phyloP scores from a whole-genome alignment of 805 yeast genomes.

The Cyberlindnera lachancei region DNA sequence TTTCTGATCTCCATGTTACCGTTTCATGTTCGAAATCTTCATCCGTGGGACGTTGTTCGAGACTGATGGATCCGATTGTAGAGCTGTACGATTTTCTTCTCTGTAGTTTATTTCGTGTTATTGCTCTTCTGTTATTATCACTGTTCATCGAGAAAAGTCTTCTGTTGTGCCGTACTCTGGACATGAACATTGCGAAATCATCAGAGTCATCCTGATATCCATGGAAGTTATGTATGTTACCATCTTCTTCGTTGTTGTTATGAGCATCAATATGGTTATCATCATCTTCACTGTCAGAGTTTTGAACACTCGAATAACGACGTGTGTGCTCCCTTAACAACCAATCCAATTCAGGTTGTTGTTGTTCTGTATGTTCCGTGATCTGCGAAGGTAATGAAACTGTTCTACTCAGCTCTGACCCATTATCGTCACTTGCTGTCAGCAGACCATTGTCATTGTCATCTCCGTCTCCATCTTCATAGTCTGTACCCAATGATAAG shows the following conservation, averaged over 20 bases:
- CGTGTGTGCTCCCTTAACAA: constrained; percentile 32
- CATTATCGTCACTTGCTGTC: too few relatives aligned
- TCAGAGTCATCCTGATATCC: constrained; percentile 19
- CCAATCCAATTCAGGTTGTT: constrained; percentile 32
- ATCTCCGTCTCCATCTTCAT: constrained; percentile 23
- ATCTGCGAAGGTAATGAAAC: constrained; percentile 34
- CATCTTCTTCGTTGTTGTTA: constrained; percentile 3
- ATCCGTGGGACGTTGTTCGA: constrained; percentile 13
- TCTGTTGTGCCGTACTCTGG: constrained; percentile 16
- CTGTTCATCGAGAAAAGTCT: too few relatives aligned
- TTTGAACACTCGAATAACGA: constrained; percentile 25
- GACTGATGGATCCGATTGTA: constrained; percentile 16
- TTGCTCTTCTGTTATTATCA: too few relatives aligned
- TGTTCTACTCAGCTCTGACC: constrained; percentile 32
- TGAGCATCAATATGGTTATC: constrained; percentile 12
- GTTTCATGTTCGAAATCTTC: constrained; percentile 25
- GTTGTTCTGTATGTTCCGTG: constrained; percentile 26
- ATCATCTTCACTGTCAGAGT: constrained; percentile 13
- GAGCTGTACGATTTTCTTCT: constrained; percentile 17
- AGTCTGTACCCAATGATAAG: constrained; percentile 31
- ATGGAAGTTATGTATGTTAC: constrained; percentile 13
- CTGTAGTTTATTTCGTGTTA: background rate
- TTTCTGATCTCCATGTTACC: constrained; percentile 30
- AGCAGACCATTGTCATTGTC: too few relatives aligned
- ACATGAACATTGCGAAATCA: constrained; percentile 16